Evolutionary conservation across 2,329 filamentous ascomycete species (phyloP).

Genomic region (Fusarium musae): DNA sequence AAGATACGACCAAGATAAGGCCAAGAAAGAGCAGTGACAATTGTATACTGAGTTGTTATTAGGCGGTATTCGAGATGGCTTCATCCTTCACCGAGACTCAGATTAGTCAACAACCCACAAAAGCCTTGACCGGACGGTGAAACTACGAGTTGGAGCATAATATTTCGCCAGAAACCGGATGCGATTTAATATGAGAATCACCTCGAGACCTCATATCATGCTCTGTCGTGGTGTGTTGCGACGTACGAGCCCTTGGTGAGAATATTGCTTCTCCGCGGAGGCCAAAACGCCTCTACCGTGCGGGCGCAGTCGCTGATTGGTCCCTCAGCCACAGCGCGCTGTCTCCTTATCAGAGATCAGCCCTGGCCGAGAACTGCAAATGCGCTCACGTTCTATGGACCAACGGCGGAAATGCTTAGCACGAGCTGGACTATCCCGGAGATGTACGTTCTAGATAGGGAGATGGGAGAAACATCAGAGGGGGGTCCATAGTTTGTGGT

Average conservation of each 20-base stretch:
- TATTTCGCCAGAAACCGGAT: constrained; percentile 17
- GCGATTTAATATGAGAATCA: constrained; percentile 14
- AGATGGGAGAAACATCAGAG: constrained; percentile 21
- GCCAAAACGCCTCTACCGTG: neutral
- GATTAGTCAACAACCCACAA: constrained; percentile 15
- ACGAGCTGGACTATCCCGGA: constrained; percentile 26
- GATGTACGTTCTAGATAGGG: constrained; percentile 40
- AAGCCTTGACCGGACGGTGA: constrained; percentile 2
- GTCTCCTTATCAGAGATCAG: constrained; percentile 42
- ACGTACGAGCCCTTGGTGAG: constrained; percentile 33
- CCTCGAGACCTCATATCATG: constrained; percentile 24
- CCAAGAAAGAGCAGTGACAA: neutral
- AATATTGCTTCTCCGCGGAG: constrained; percentile 39
- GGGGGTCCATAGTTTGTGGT: constrained; percentile 12
- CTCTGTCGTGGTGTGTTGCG: constrained; percentile 29
- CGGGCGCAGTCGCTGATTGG: constrained; percentile 33
- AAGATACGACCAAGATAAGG: neutral
- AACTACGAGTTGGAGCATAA: neutral
- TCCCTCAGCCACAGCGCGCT: neutral
- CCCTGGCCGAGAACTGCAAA: constrained; percentile 16
- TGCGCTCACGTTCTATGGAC: constrained; percentile 16
- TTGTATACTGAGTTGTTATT: neutral
- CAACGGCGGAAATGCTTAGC: constrained; percentile 36
- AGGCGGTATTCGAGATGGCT: constrained; percentile 1
- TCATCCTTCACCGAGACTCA: constrained; percentile 23